Evolutionary conservation across 192 early-diverging fungal species (phyloP).

Genomic region (Coemansia sp.): DNA sequence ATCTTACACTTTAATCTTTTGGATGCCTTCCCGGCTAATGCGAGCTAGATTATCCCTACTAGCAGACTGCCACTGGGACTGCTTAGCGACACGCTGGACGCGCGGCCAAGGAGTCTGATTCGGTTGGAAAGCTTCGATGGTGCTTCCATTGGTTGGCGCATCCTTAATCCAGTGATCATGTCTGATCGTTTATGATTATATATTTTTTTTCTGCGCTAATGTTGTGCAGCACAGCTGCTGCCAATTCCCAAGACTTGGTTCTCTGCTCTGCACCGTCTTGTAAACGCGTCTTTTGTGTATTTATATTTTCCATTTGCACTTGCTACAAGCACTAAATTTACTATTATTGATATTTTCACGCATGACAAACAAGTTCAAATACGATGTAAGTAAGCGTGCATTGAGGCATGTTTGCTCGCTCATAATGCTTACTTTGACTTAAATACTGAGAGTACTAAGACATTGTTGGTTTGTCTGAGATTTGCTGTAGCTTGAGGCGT

Average conservation of each 20-base stretch:
- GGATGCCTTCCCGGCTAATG: too few relatives aligned
- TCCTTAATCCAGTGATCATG: too few relatives aligned
- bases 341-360: background rate
- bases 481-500: conserved; percentile 38
- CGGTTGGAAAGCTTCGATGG: too few relatives aligned
- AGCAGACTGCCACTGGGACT: too few relatives aligned
- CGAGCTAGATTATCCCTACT: too few relatives aligned
- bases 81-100: too few relatives aligned
- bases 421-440: background rate
- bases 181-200: too few relatives aligned
- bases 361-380: conserved; percentile 50
- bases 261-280: background rate
- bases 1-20: too few relatives aligned
- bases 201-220: too few relatives aligned
- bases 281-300: background rate
- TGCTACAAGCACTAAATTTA: background rate
- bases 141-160: too few relatives aligned
- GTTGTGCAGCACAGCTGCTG: too few relatives aligned
- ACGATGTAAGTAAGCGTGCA: conserved; percentile 28
- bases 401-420: background rate
- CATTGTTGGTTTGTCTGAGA: conserved; percentile 5
- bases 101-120: too few relatives aligned
- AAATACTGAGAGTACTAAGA: conserved; percentile 31
- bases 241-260: background rate
- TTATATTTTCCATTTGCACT: conserved; percentile 3